These are phyloP conservation scores for Kockiozyma suomiensis DNA, from an alignment of 805 yeast genomes.

Conservation along the genomic window DNA sequence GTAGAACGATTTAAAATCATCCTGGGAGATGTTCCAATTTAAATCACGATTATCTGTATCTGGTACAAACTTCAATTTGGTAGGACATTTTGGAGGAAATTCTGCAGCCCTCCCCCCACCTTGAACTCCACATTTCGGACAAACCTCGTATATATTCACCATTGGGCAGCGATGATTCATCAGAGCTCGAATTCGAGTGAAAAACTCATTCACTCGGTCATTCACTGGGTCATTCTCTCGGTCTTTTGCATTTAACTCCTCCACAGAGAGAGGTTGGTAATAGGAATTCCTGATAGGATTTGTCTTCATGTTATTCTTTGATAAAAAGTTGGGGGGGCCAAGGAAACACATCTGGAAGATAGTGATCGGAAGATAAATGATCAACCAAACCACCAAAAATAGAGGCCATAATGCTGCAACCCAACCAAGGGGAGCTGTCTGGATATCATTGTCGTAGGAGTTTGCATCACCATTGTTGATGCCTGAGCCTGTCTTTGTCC, in stretches of 20 bases:
- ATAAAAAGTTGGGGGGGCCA: not conserved
- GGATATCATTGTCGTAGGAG: not conserved
- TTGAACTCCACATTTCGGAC: constrained; percentile 7
- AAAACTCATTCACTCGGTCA: not conserved
- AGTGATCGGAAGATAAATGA: not conserved
- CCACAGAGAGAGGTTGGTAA: too few species aligned
- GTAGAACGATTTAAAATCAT: not conserved
- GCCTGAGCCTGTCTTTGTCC: not conserved
- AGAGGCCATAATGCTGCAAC: constrained; percentile 10
- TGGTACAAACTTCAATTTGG: not conserved
- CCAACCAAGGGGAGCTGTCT: not conserved
- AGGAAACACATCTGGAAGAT: not conserved
- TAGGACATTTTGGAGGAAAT: not conserved
- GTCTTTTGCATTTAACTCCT: not conserved
- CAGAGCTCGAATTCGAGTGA: not conserved
- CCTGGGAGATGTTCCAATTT: not conserved
- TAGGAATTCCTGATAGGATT: not conserved
- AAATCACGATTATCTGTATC: not conserved
- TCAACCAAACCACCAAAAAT: not conserved
- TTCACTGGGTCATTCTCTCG: too few species aligned
- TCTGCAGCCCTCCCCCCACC: not conserved
- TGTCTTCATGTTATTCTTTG: not conserved
- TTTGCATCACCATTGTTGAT: not conserved
- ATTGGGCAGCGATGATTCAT: constrained; percentile 3
- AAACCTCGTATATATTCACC: not conserved